Base-by-base conservation (phyloP, 1,284 basidiomycete genomes). In the Amylostereum areolatum region DNA sequence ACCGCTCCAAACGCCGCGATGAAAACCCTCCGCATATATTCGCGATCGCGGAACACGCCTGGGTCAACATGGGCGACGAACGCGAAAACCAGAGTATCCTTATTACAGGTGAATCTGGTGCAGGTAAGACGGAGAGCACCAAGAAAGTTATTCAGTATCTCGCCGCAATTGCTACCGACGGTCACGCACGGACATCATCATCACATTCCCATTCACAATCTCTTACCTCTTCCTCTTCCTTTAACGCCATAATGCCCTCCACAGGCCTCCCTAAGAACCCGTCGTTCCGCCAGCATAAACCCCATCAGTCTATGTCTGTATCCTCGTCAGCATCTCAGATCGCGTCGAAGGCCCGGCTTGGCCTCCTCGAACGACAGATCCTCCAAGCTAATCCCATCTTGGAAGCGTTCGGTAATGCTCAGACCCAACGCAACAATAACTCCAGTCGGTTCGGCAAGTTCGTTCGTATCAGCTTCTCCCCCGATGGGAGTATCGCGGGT, bases 101-200 rank as follows among this genome's bases (percentile, higher is more conserved):
- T 46, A 97, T 99, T 70, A 99, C 96, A 3, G 97, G 97, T 49
- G 97, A 99, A 75, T 99, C 97, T 3, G 97, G 97, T 39, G 97
- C 97, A 1, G 97, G 97, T 42, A 99, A 99, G 77, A 99, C 97
- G 1, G 97, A 99, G 66, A 99, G 96, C 70, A 99, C 97, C 11
- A 99, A 99, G 78, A 98, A 98, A 64, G 96, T 99, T 61, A 99
- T 99, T 52, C 97, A 99, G 66, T 99, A 99, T 68, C 85, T 99
- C 32, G 96, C 97, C 1, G 93, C 97, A 8, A 97, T 98, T 57
- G 97, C 97, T 3, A 85, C 90, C 12, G 90, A 93, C 62, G 74
- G 80, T 3, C 81, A 89, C 56, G 69, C 70, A 18, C 74, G 78
- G n/a, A 51, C 56, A 9, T 53, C 70, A 25, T 69, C 81, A 8